Conservation (phyloP, 2,329 filamentous ascomycete species). For the Fusarium nisikadoi region DNA sequence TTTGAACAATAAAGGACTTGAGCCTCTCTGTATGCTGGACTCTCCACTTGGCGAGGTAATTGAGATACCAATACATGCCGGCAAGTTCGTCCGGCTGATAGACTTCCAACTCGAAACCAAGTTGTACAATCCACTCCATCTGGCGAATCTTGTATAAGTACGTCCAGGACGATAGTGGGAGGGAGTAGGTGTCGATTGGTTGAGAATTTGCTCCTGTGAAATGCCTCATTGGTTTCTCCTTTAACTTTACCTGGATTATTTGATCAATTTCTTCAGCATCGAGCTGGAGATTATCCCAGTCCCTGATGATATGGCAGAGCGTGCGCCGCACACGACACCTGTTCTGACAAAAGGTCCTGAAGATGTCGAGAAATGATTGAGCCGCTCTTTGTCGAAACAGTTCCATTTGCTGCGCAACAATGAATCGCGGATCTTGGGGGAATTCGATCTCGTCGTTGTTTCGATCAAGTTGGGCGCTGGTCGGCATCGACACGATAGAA, state of each 20-base stretch:
- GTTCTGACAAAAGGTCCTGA: conserved; percentile 89
- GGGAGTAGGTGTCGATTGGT: conserved; percentile 68
- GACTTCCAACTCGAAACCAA: conserved; percentile 93
- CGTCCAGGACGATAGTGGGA: conserved; percentile 86
- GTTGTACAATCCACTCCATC: conserved; percentile 87
- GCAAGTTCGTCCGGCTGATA: conserved; percentile 87
- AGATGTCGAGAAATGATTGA: conserved; percentile 83
- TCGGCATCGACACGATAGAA: conserved; percentile 78
- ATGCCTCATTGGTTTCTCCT: conserved; percentile 68
- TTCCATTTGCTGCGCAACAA: conserved; percentile 80
- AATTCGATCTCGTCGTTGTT: conserved; percentile 81
- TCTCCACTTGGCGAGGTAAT: conserved; percentile 76
- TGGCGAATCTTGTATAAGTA: conserved; percentile 90
- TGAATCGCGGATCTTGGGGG: conserved; percentile 77
- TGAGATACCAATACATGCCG: conserved; percentile 92
- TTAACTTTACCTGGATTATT: conserved; percentile 69
- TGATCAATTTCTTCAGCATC: conserved; percentile 83
- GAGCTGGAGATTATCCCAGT: conserved; percentile 85
- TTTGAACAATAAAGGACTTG: conserved; percentile 68
- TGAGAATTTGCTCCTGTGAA: conserved; percentile 49
- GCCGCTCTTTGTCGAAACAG: conserved; percentile 68
- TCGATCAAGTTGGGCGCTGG: conserved; percentile 75
- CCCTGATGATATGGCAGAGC: conserved; percentile 83
- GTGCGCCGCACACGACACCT: conserved; percentile 88
- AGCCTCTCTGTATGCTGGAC: conserved; percentile 78